Percentiles rank a stretch among this genome's conserved stretches.
Conservation (phyloP, 306 rosid species). For the Crataegus laevigata region DNA sequence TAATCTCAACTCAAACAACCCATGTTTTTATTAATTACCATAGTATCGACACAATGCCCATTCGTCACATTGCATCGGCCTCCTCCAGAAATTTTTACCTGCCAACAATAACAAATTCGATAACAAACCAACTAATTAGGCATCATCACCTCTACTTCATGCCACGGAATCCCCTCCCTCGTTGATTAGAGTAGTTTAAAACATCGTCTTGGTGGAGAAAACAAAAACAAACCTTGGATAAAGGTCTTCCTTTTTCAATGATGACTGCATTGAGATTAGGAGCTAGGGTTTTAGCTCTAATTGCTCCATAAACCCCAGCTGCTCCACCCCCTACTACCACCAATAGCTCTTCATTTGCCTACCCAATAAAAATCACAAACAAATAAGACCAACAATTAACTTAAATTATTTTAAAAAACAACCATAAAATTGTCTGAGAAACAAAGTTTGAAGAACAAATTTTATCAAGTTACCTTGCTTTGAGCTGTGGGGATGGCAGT, state of each 20-base stretch:
- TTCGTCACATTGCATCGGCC: slow-evolving; percentile 96
- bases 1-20: not conserved
- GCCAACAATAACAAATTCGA: slow-evolving; percentile 7
- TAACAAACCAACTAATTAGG: slow-evolving; percentile 11
- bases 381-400: not conserved
- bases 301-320: slow-evolving; percentile 89
- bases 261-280: slow-evolving; percentile 58
- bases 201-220: too few species aligned
- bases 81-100: slow-evolving; percentile 92
- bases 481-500: slow-evolving; percentile 26
- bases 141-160: not conserved
- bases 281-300: slow-evolving; percentile 79
- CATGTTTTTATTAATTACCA: slow-evolving; percentile 26
- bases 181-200: too few species aligned
- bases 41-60: slow-evolving; percentile 63
- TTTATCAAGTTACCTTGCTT: slow-evolving; percentile 22
- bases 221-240: slow-evolving; percentile 56
- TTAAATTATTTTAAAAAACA: not conserved
- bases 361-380: not conserved
- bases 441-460: not conserved
- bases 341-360: slow-evolving; percentile 55
- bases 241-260: slow-evolving; percentile 72
- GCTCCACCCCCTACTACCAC: slow-evolving; percentile 95
- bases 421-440: not conserved
- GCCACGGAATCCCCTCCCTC: too few species aligned